phyloP scores from a whole-genome alignment of 192 early-diverging fungal genomes.

The Anaeromyces robustus region DNA sequence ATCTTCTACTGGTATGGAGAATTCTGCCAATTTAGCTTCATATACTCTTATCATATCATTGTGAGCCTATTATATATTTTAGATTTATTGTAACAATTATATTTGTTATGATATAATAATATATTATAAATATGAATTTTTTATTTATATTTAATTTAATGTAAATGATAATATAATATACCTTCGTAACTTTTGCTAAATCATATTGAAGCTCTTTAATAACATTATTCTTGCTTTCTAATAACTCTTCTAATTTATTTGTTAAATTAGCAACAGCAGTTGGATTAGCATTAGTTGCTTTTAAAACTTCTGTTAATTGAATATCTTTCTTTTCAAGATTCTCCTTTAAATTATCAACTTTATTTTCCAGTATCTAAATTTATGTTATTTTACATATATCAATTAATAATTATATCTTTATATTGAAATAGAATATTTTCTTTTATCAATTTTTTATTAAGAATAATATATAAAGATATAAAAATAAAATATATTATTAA shows the following conservation, averaged over 20 bases:
- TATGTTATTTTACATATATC: neutral
- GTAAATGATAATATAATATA: neutral
- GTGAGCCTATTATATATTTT: conserved; percentile 20
- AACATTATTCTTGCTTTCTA: conserved; percentile 37
- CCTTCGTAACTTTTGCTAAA: conserved; percentile 45
- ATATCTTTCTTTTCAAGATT: conserved; percentile 44
- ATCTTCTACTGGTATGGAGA: conserved; percentile 38
- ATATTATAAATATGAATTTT: too few relatives aligned
- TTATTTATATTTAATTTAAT: too few relatives aligned
- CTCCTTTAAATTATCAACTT: conserved; percentile 30
- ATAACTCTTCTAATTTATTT: conserved; percentile 32
- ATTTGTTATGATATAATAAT: too few relatives aligned
- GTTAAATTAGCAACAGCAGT: conserved; percentile 31
- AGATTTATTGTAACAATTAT: too few relatives aligned
- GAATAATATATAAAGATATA: too few relatives aligned
- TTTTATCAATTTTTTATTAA: too few relatives aligned
- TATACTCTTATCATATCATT: conserved; percentile 47
- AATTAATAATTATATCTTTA: too few relatives aligned
- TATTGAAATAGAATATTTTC: too few relatives aligned
- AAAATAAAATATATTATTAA: neutral
- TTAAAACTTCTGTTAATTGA: conserved; percentile 45
- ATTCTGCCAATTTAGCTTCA: conserved; percentile 46
- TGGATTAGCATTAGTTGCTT: conserved; percentile 42
- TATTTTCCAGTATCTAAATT: conserved; percentile 45
- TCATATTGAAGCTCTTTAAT: conserved; percentile 52